Conservation (phyloP, 75 land plant genomes). For the Gnetum montanum region DNA sequence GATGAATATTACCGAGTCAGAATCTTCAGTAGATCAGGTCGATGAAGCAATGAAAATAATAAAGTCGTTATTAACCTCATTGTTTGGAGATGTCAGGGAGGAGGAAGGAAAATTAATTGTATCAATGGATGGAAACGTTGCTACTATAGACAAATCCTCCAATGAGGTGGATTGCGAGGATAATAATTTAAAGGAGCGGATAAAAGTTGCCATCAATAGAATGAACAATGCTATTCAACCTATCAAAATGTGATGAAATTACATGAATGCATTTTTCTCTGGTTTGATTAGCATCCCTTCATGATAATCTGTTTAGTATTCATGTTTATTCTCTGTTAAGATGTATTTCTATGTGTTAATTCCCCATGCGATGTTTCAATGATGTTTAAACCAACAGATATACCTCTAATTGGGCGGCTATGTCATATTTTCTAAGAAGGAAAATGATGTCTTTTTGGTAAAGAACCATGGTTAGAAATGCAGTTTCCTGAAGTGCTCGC, state of each 20-base stretch:
- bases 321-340: too few species aligned
- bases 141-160: constrained; percentile 53
- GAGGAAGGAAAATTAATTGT: constrained; percentile 69
- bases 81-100: constrained; percentile 89
- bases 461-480: too few species aligned
- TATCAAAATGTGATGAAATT: constrained; percentile 9
- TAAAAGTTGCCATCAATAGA: constrained; percentile 63
- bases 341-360: too few species aligned
- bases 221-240: constrained; percentile 75
- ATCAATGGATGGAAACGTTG: constrained; percentile 75
- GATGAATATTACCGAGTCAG: constrained; percentile 25
- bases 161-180: constrained; percentile 77
- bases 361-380: too few species aligned
- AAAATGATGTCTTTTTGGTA: too few species aligned
- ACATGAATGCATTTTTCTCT: too few species aligned
- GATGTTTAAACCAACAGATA: too few species aligned
- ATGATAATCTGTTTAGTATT: too few species aligned
- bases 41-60: constrained; percentile 57
- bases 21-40: constrained; percentile 31
- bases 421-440: too few species aligned
- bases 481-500: too few species aligned
- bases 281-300: too few species aligned
- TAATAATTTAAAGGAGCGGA: constrained; percentile 73
- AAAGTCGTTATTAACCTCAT: constrained; percentile 62
- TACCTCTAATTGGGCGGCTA: too few species aligned